phyloP scores from a whole-genome alignment of 2,329 filamentous ascomycete genomes.

The Calonectria multiphialidica region DNA sequence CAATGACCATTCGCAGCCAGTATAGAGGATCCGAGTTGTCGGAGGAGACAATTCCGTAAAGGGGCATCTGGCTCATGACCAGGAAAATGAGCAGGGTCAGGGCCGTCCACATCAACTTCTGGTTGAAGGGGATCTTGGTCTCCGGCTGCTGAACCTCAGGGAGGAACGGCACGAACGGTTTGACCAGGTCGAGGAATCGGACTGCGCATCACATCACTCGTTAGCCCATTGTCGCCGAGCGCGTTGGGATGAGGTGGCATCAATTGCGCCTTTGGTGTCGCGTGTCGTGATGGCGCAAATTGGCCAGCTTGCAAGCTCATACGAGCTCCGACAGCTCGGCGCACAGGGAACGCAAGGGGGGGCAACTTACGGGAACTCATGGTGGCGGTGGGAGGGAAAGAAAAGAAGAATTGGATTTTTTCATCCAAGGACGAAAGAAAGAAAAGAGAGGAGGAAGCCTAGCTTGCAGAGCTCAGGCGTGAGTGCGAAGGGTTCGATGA shows the following conservation, averaged over 20 bases:
- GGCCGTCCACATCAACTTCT: constrained; percentile 96
- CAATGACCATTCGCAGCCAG: constrained; percentile 99
- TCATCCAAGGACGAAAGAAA: constrained; percentile 54
- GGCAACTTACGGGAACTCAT: constrained; percentile 68
- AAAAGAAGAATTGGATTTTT: constrained; percentile 53
- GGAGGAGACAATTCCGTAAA: constrained; percentile 99
- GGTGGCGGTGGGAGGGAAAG: constrained; percentile 53
- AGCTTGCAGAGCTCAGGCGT: constrained; percentile 54
- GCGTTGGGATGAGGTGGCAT: constrained; percentile 14
- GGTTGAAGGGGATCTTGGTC: constrained; percentile 99
- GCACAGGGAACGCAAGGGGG: constrained; percentile 27
- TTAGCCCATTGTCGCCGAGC: constrained; percentile 42
- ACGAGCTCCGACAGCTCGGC: constrained; percentile 36
- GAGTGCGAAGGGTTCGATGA: constrained; percentile 47
- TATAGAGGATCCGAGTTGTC: constrained; percentile 98
- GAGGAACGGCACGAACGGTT: constrained; percentile 99
- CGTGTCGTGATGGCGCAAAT: constrained; percentile 21
- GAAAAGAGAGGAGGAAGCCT: constrained; percentile 49
- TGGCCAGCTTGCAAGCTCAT: constrained; percentile 22
- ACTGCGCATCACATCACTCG: constrained; percentile 65
- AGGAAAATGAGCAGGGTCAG: constrained; percentile 98
- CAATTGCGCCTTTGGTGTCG: constrained; percentile 43
- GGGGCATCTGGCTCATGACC: constrained; percentile 99
- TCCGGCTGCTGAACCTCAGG: constrained; percentile 99
- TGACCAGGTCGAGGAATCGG: constrained; percentile 99